Percentiles rank a stretch among this genome's conserved stretches.
These are phyloP conservation scores for Leccinum pachyderme DNA, from an alignment of 1,284 basidiomycete genomes.

Conservation along the genomic window DNA sequence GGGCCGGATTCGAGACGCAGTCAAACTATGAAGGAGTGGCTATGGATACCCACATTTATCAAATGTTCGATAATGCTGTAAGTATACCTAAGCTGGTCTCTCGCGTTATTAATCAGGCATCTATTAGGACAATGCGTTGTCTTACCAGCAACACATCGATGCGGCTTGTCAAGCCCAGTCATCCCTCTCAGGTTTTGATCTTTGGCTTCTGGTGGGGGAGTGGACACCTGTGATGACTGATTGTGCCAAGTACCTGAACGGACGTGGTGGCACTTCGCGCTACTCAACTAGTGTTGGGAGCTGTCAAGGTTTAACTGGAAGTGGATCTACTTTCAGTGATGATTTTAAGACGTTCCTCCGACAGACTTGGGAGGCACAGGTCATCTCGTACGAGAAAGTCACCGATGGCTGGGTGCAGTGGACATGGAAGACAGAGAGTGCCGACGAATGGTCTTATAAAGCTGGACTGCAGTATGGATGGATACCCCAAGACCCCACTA, in stretches of 20 bases:
- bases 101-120: neutral
- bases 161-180: slow-evolving; percentile 56
- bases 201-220: slow-evolving; percentile 82
- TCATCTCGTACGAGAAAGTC: slow-evolving; percentile 58
- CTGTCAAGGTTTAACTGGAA: slow-evolving; percentile 74
- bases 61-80: slow-evolving; percentile 70
- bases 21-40: slow-evolving; percentile 63
- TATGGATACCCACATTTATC: slow-evolving; percentile 84
- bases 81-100: slow-evolving; percentile 19
- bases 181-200: slow-evolving; percentile 52
- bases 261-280: slow-evolving; percentile 65
- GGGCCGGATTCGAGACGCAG: slow-evolving; percentile 72
- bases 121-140: slow-evolving; percentile 51
- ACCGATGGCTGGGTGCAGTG: slow-evolving; percentile 72
- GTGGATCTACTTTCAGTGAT: slow-evolving; percentile 66
- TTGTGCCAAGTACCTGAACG: slow-evolving; percentile 81
- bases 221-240: slow-evolving; percentile 85
- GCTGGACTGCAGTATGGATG: slow-evolving; percentile 77
- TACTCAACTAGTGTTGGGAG: slow-evolving; percentile 70
- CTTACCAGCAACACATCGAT: slow-evolving; percentile 60
- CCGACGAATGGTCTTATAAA: slow-evolving; percentile 77
- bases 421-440: slow-evolving; percentile 69
- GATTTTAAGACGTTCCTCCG: slow-evolving; percentile 84
- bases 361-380: slow-evolving; percentile 85
- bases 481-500: slow-evolving; percentile 70